Evolutionary conservation across 306 rosid genomes (phyloP).

Genomic region (Sindora glabra): DNA sequence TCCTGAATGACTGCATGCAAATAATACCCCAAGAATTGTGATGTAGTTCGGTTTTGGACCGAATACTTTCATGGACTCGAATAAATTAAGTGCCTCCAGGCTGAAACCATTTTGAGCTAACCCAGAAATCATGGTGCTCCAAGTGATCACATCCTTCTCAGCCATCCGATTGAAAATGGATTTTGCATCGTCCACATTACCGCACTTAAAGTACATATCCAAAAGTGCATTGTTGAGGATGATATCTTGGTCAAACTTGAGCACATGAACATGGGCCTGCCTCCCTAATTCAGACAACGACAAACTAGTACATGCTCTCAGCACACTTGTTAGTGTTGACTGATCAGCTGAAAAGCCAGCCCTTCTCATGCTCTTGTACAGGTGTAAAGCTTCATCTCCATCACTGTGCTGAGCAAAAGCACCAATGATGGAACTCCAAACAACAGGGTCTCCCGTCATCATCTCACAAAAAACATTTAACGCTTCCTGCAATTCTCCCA

Average conservation of each 20-base stretch:
- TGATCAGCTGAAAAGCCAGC: constrained; percentile 49
- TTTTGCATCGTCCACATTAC: constrained; percentile 69
- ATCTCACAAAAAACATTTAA: constrained; percentile 54
- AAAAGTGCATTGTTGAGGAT: constrained; percentile 80
- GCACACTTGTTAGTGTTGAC: constrained; percentile 64
- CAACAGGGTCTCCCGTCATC: constrained; percentile 59
- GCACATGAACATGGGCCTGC: constrained; percentile 64
- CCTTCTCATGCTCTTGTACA: constrained; percentile 66
- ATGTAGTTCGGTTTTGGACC: constrained; percentile 67
- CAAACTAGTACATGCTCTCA: constrained; percentile 71
- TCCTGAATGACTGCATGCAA: constrained; percentile 93
- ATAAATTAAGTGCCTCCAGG: constrained; percentile 57
- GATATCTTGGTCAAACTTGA: constrained; percentile 67
- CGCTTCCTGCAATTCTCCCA: constrained; percentile 56
- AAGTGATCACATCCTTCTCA: constrained; percentile 74
- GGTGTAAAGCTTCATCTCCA: constrained; percentile 63
- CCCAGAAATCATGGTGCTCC: constrained; percentile 95
- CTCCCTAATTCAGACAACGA: constrained; percentile 75
- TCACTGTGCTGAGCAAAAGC: constrained; percentile 82
- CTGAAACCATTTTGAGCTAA: constrained; percentile 87
- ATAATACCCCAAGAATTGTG: constrained; percentile 79
- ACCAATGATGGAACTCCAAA: constrained; percentile 80
- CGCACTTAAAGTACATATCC: constrained; percentile 90
- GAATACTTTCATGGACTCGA: constrained; percentile 50
- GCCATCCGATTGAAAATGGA: constrained; percentile 46